Evolutionary conservation across 129 eudicot species (phyloP).

Genomic region (Helichrysum umbraculigerum): DNA sequence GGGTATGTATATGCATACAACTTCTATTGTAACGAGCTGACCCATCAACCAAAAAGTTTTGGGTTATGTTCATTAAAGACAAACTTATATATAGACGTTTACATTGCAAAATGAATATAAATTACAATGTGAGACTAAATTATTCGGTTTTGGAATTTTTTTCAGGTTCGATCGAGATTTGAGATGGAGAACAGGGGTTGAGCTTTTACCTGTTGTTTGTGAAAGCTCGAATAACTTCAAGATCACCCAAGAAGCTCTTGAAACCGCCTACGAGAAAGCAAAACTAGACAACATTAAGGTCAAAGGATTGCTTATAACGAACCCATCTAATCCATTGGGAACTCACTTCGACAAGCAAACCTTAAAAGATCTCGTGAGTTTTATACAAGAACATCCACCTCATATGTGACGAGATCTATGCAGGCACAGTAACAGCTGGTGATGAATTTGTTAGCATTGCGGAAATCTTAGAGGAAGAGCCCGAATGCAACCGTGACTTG

Average conservation of each 20-base stretch:
- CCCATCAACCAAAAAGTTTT: background rate
- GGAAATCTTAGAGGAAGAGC: slow-evolving; percentile 39
- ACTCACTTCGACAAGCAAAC: slow-evolving; percentile 43
- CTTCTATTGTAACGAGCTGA: too few species aligned
- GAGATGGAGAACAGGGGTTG: slow-evolving; percentile 61
- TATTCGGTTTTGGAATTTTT: background rate
- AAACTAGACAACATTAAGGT: slow-evolving; percentile 39
- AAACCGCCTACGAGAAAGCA: slow-evolving; percentile 50
- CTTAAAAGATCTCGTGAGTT: slow-evolving; percentile 32
- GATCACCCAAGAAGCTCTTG: slow-evolving; percentile 51
- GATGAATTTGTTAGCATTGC: slow-evolving; percentile 50
- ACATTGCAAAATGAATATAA: background rate
- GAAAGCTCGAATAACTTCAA: slow-evolving; percentile 52
- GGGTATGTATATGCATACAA: slow-evolving; percentile 42
- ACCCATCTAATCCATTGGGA: slow-evolving; percentile 69
- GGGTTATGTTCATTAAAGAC: background rate
- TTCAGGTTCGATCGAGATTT: slow-evolving; percentile 70
- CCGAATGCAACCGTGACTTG: slow-evolving; percentile 39
- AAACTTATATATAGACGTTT: background rate
- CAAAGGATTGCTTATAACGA: slow-evolving; percentile 56
- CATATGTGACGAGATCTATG: slow-evolving; percentile 67
- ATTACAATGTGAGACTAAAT: background rate
- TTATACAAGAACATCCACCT: slow-evolving; percentile 39
- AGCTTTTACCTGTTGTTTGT: slow-evolving; percentile 51
- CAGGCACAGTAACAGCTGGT: slow-evolving; percentile 42